A percentile compares a stretch with the other conserved stretches of the same genome.
phyloP scores from a whole-genome alignment of 768 basidiomycete species.

The Suillus lakei region DNA sequence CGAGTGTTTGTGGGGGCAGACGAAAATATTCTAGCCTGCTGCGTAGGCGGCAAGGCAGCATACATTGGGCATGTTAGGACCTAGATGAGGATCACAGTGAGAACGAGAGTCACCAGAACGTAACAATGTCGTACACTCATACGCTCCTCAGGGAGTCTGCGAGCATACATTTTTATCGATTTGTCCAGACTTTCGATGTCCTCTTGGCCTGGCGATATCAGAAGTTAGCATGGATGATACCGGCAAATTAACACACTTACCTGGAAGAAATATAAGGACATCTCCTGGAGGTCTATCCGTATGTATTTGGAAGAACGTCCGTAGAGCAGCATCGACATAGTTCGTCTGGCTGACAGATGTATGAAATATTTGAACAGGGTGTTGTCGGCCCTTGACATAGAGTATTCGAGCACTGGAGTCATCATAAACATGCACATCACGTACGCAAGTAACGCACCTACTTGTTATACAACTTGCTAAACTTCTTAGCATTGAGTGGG shows the following conservation, averaged over 20 bases:
- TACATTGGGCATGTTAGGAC: conserved; percentile 83
- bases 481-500: conserved; percentile 95
- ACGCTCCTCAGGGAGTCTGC: conserved; percentile 64
- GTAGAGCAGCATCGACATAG: conserved; percentile 87
- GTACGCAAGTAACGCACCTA: conserved; percentile 42
- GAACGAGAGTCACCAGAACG: conserved; percentile 4
- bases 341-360: conserved; percentile 75
- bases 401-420: conserved; percentile 77
- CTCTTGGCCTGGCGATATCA: conserved; percentile 72
- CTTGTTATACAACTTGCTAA: conserved; percentile 87
- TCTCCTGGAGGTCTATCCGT: conserved; percentile 80
- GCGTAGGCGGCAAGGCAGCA: conserved; percentile 77
- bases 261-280: conserved; percentile 92
- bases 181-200: conserved; percentile 91
- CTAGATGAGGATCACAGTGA: conserved; percentile 39
- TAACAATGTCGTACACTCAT: conserved; percentile 47
- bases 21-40: conserved; percentile 81
- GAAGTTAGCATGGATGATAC: neutral
- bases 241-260: conserved; percentile 38
- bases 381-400: conserved; percentile 92
- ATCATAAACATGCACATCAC: conserved; percentile 1
- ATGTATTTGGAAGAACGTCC: conserved; percentile 95
- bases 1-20: conserved; percentile 68
- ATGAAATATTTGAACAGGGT: conserved; percentile 87
- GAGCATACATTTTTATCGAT: conserved; percentile 70